Base-by-base conservation (phyloP, 2,329 filamentous ascomycete species). In the Penicillium hesseltinei region DNA sequence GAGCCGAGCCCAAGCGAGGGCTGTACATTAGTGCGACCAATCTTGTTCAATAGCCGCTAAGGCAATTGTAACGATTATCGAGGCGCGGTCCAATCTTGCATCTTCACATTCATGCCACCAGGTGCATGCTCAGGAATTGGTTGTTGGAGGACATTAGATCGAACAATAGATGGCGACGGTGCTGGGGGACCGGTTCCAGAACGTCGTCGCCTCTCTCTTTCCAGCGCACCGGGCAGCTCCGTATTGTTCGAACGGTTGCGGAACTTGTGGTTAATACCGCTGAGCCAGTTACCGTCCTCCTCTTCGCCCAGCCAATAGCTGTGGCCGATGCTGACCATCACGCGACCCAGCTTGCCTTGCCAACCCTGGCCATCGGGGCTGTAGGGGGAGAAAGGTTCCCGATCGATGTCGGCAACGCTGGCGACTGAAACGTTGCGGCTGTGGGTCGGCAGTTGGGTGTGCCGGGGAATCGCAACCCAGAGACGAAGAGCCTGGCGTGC, bases 221-320 rank as follows among this genome's bases (percentile, higher is more conserved):
- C 79, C 15, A 77, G 65, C 6, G 76, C 73, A 9, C 77, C 76
- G 5, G 73, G 75, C 7, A 73, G 64, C 44, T 78, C 77, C 11
- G 73, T 75, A 39, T 73, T 73, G 62, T 74, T 75, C 58, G 73
- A 70, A 40, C 74, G 76, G 65, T 71, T 77, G 66, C 80, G 83
- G 72, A 89, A 85, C 68, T 86, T 84, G 59, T 83, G 82, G 61
- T 82, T 80, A 63, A 87, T 79, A 10, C 81, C 83, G 46, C 83
- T 81, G 68, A 87, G 82, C 90, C 90, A 94, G 59, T 86, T 85
- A 48, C 81, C 84, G 56, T 84, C 76, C 53, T 84, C 77, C 59
- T 84, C 84, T 59, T 77, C 75, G 33, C 89, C 89, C 17, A 96
- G 79, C 92, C 92, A 97, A 77, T 95, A 97, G 56, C 81, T 82